A percentile compares a stretch with the other conserved stretches of the same genome.
phyloP scores from a whole-genome alignment of 495 filamentous ascomycete genomes.

The Amphirosellinia nigrospora region DNA sequence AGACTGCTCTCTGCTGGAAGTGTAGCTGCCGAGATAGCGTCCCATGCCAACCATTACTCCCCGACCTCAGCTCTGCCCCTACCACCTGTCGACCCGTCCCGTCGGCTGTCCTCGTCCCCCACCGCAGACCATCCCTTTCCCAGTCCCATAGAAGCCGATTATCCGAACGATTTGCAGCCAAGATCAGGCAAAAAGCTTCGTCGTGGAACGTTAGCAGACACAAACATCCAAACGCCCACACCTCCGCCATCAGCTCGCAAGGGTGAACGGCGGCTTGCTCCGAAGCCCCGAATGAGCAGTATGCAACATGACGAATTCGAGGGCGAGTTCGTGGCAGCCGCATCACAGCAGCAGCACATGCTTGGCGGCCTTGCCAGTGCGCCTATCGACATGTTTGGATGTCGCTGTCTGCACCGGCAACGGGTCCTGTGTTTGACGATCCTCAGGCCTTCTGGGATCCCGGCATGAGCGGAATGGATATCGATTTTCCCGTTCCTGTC shows the following conservation, averaged over 20 bases:
- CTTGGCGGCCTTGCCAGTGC: constrained; percentile 41
- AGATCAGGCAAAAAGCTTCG: constrained; percentile 48
- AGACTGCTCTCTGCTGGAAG: constrained; percentile 47
- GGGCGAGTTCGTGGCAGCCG: constrained; percentile 48
- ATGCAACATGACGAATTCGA: constrained; percentile 62
- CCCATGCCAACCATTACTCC: constrained; percentile 66
- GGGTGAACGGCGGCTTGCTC: constrained; percentile 57
- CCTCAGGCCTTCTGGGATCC: constrained; percentile 79
- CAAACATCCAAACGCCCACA: constrained; percentile 54
- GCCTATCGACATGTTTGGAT: constrained; percentile 64
- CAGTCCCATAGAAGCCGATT: constrained; percentile 35
- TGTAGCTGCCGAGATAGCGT: constrained; percentile 53
- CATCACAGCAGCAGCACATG: constrained; percentile 49
- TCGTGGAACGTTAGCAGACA: constrained; percentile 44
- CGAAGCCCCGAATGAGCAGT: constrained; percentile 52
- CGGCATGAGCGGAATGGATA: constrained; percentile 59
- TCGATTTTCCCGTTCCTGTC: constrained; percentile 56
- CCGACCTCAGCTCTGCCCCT: constrained; percentile 57
- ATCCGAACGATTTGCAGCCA: constrained; percentile 32
- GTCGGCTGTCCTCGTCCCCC: constrained; percentile 62
- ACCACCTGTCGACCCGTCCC: constrained; percentile 63
- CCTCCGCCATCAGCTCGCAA: constrained; percentile 59
- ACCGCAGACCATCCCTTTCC: constrained; percentile 49
- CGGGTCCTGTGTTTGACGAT: constrained; percentile 69
- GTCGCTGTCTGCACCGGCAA: constrained; percentile 70